These are phyloP conservation scores for Xylaria sp. DNA, from an alignment of 2,329 filamentous ascomycete genomes.

Conservation along the genomic window DNA sequence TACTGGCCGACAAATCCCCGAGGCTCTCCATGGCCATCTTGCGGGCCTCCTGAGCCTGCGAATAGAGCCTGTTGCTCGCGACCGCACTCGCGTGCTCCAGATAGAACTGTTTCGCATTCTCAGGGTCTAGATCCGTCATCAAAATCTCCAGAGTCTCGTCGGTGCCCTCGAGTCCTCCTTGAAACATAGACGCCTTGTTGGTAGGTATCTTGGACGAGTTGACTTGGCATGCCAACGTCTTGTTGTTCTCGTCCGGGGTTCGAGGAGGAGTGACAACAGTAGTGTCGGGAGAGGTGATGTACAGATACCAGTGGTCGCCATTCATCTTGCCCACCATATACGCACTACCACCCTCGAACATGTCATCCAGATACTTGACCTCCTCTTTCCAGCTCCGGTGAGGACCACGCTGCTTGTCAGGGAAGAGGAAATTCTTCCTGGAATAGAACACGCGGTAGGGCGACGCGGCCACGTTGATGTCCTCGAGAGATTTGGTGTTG, in stretches of 20 bases:
- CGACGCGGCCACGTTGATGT: constrained; percentile 79
- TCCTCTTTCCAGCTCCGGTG: constrained; percentile 98
- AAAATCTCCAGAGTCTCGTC: constrained; percentile 82
- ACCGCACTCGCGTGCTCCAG: constrained; percentile 82
- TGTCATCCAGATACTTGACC: constrained; percentile 89
- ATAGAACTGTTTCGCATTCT: constrained; percentile 78
- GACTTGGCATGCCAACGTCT: constrained; percentile 47
- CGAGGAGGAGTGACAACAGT: constrained; percentile 82
- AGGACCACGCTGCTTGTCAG: constrained; percentile 90
- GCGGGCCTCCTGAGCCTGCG: constrained; percentile 71
- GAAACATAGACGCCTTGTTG: constrained; percentile 53
- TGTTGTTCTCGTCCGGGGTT: constrained; percentile 71
- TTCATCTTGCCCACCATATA: constrained; percentile 99
- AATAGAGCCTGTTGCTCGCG: constrained; percentile 81
- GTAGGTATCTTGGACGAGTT: constrained; percentile 68
- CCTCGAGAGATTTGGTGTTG: constrained; percentile 71
- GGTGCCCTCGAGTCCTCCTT: constrained; percentile 58
- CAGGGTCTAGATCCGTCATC: constrained; percentile 76
- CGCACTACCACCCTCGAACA: constrained; percentile 91
- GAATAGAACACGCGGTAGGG: constrained; percentile 99
- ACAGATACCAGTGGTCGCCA: constrained; percentile 98
- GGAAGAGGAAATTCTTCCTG: constrained; percentile 97
- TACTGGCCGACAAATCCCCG: constrained; percentile 66
- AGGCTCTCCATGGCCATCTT: constrained; percentile 68
- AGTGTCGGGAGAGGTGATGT: constrained; percentile 88